Percentiles rank a stretch among this genome's conserved stretches.
Evolutionary conservation across 495 filamentous ascomycete species (phyloP).

Genomic region (Cryomyces minteri): DNA sequence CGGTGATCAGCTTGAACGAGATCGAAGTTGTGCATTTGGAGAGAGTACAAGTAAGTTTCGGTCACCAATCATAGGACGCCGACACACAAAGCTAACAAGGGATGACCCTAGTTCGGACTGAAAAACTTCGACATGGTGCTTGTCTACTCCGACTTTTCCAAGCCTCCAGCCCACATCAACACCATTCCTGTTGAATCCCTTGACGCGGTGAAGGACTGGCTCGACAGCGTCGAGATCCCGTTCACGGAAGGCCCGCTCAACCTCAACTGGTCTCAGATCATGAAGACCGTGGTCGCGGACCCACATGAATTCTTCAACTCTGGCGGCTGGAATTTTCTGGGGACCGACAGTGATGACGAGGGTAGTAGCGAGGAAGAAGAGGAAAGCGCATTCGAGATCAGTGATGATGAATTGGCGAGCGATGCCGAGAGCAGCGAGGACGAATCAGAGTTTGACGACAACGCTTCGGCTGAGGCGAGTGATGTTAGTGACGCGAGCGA

Average conservation of each 20-base stretch:
- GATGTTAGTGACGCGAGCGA: slow-evolving; percentile 29
- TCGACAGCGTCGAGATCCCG: slow-evolving; percentile 85
- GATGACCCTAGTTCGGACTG: slow-evolving; percentile 51
- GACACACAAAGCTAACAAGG: background rate
- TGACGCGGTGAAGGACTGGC: slow-evolving; percentile 94
- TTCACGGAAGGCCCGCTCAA: slow-evolving; percentile 93
- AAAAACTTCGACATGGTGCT: slow-evolving; percentile 99
- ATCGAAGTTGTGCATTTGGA: slow-evolving; percentile 95
- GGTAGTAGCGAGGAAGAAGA: slow-evolving; percentile 63
- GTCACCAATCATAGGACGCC: background rate
- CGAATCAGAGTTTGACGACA: slow-evolving; percentile 82
- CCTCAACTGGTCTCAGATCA: slow-evolving; percentile 96
- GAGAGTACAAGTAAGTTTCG: slow-evolving; percentile 51
- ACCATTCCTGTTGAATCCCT: slow-evolving; percentile 93
- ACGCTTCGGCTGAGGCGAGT: slow-evolving; percentile 61
- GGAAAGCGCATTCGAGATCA: slow-evolving; percentile 81
- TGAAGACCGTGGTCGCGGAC: slow-evolving; percentile 94
- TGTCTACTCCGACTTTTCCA: slow-evolving; percentile 89
- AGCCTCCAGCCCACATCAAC: slow-evolving; percentile 81
- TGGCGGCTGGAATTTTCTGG: slow-evolving; percentile 89
- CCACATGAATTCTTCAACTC: slow-evolving; percentile 89
- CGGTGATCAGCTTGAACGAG: slow-evolving; percentile 84
- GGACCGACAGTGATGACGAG: slow-evolving; percentile 74
- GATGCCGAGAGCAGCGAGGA: slow-evolving; percentile 69
- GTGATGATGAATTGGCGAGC: slow-evolving; percentile 62